A percentile compares a stretch with the other conserved stretches of the same genome.
phyloP scores from a whole-genome alignment of 257 asterid species.

The Solanum paucissectum region DNA sequence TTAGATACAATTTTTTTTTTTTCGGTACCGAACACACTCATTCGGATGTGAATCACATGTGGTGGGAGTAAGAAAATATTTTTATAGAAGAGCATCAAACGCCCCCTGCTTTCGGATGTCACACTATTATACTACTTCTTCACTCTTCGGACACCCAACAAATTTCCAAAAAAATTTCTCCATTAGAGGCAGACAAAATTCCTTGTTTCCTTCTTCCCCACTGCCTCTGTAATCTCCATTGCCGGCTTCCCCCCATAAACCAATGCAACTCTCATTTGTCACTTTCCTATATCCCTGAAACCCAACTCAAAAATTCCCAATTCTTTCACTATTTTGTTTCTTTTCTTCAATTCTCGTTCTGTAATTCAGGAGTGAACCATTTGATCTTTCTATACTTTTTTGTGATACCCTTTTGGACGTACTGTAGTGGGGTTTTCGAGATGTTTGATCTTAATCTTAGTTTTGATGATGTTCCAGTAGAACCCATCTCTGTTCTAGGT shows the following conservation, averaged over 20 bases:
- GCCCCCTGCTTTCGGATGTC: neutral
- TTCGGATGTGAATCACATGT: neutral
- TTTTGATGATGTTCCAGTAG: conserved; percentile 19
- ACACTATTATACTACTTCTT: neutral
- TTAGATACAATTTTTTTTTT: neutral
- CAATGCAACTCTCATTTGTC: conserved; percentile 4
- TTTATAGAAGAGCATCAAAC: neutral
- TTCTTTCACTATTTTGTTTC: neutral
- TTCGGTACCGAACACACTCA: neutral
- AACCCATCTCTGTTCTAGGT: neutral
- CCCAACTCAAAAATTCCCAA: neutral
- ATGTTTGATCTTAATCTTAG: conserved; percentile 58
- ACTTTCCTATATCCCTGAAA: conserved; percentile 9
- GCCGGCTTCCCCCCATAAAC: neutral
- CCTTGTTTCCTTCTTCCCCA: neutral
- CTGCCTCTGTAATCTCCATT: neutral
- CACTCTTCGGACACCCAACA: neutral
- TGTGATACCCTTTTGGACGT: neutral
- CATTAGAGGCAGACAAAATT: neutral
- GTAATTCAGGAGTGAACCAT: neutral
- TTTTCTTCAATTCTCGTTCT: neutral
- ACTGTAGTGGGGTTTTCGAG: neutral
- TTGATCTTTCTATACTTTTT: neutral
- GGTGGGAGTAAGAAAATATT: neutral
- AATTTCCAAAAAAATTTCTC: neutral